phyloP scores from a whole-genome alignment of 106 monocot genomes.

The Apostasia ramifera region DNA sequence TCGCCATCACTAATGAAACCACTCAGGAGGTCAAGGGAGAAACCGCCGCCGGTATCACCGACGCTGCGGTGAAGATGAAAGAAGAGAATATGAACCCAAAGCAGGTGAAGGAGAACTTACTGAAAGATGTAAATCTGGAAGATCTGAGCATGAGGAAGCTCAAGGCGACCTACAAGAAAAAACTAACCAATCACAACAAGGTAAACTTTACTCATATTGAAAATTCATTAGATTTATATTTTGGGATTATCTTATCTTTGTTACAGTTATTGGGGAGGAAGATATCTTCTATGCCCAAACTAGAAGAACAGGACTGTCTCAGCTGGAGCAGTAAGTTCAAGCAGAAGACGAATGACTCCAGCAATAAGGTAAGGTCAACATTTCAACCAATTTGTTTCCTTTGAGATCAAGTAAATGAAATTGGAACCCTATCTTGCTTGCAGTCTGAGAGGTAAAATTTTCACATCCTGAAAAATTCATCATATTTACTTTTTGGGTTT shows the following conservation, averaged over 20 bases:
- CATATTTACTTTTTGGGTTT: background rate
- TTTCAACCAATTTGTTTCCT: background rate
- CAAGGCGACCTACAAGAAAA: background rate
- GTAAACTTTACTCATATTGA: background rate
- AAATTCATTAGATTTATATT: background rate
- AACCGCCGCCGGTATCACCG: too few species aligned
- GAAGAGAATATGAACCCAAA: background rate
- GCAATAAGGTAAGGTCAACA: background rate
- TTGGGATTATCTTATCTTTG: background rate
- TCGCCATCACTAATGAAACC: background rate
- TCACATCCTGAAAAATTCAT: background rate
- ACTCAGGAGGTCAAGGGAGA: background rate
- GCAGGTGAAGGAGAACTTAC: background rate
- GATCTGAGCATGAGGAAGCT: conserved; percentile 1
- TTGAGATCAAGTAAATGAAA: background rate
- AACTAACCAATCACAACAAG: too few species aligned
- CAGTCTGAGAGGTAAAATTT: background rate
- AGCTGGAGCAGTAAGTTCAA: background rate
- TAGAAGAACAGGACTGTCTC: background rate
- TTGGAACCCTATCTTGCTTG: background rate
- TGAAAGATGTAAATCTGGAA: background rate
- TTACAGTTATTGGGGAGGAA: background rate
- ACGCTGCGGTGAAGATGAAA: background rate
- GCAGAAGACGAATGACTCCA: background rate
- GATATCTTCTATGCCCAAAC: background rate